Base-by-base conservation (phyloP, 2,329 filamentous ascomycete species). In the Tolypocladium paradoxum region DNA sequence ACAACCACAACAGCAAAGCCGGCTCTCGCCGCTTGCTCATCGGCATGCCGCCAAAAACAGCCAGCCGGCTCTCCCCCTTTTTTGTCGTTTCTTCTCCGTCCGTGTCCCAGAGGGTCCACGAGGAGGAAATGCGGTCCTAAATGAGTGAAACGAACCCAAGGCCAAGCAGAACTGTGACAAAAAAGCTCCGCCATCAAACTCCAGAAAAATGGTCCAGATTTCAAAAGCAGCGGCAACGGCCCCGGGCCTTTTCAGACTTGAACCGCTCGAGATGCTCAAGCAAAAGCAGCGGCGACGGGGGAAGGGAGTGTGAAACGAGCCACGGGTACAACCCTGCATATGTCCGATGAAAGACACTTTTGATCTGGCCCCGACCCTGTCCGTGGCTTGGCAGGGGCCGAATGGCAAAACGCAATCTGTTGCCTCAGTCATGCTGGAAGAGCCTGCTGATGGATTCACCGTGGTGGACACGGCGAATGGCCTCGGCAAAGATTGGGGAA, bases 371-470 rank as follows among this genome's bases (percentile, higher is more conserved):
- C 38, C 38, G 24, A 27, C 14, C 38, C 1, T 12, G 7, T 14
- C 14, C 16, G 40, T 45, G 24, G 16, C 24, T 29, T 29, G 16
- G 16, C 24, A 24, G 24, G 18, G 16, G 14, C 24, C 16, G 40
- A 46, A 20, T 31, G 8, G 27, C 16, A 46, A 12, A 4, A 46
- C 27, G 27, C 43, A 46, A 20, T 12, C 7, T 29, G 11, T 11
- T 11, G 27, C 16, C 51, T 59, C 48, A 65, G 59, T 59, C 56
- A 54, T 70, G 67, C 61, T 71, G 68, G 58, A 99, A 99, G 50
- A 99, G 79, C 56, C 93, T 89, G 68, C 90, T 96, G 72, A 99
- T 96, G 65, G 90, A 96, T 75, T 99, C 93, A 64, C 93, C 93
- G 70, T 97, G 91, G 72, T 99, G 93, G 55, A 97, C 92, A 57